Evolutionary conservation across 202 grass and related monocot genomes (phyloP).

Genomic region (Cymbopogon flexuosus): DNA sequence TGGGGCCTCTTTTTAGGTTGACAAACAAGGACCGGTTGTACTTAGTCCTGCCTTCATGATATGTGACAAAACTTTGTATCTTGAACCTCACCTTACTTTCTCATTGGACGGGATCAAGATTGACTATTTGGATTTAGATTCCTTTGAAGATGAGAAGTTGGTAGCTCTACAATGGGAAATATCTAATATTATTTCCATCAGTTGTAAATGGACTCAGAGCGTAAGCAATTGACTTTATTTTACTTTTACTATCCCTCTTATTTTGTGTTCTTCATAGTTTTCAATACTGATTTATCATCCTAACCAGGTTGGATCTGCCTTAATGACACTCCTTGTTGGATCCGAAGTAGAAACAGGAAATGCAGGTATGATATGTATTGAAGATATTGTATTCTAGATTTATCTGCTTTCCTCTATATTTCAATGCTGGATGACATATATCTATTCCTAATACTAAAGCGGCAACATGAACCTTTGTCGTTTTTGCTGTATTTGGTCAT

Average conservation of each 20-base stretch:
- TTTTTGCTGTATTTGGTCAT: not conserved
- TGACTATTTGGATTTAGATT: conserved; percentile 48
- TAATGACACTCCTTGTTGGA: conserved; percentile 28
- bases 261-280: conserved; percentile 26
- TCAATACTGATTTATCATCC: conserved; percentile 11
- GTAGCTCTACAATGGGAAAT: conserved; percentile 43
- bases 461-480: not conserved
- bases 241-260: not conserved
- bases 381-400: conserved; percentile 14
- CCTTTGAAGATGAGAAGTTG: conserved; percentile 42
- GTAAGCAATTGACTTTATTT: conserved; percentile 49
- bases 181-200: conserved; percentile 58
- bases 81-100: conserved; percentile 60
- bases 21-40: conserved; percentile 42
- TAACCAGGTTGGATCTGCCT: conserved; percentile 42
- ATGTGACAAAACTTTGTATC: conserved; percentile 31
- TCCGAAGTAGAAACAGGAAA: conserved; percentile 23
- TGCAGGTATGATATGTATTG: conserved; percentile 31
- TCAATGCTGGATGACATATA: not conserved
- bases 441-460: not conserved
- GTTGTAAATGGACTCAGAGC: conserved; percentile 54
- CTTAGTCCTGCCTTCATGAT: conserved; percentile 61
- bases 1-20: conserved; percentile 51
- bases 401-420: conserved; percentile 22
- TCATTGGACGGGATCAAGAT: conserved; percentile 65